Evolutionary conservation across 2,329 filamentous ascomycete genomes (phyloP), one percentile per base, ranked within the genome.

Genomic region (Aspergillus uvarum): DNA sequence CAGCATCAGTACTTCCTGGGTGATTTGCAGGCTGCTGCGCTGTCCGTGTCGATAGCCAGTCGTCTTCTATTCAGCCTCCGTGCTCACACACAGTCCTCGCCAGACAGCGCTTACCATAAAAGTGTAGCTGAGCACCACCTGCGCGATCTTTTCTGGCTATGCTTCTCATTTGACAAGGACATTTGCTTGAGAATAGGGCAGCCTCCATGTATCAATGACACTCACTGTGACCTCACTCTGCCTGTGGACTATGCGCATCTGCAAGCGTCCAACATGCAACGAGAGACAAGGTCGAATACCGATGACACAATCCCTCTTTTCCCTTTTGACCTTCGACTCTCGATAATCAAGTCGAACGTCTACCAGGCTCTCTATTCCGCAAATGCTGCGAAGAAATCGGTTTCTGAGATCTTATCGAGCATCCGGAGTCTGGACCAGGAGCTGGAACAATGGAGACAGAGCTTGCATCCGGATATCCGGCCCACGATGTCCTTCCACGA

Each of bases 351-450:
- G 61, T 80, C 81, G 0, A 79, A 78, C 47, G 73, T 76, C 1
- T 77, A 74, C 42, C 72, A 70, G 1, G 64, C 73, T 0, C 72
- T 85, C 0, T 84, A 83, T 59, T 83, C 82, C 0, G 69, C 72
- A 1, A 63, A 72, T 1, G 76, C 80, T 0, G 80, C 0, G 78
- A 84, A 47, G 12, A 16, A 16, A 12, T 12, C 32, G 32, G 12
- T 12, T 35, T 16, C 32, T 35, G 32, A 35, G 4, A 66, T 84
- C 0, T 68, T 85, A 0, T 71, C 74, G 2, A 76, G 79, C 10
- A 83, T 85, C 7, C 76, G 82, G 10, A 75, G 80, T 63, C 73
- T 85, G 0, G 83, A 85, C 53, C 78, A 81, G 16, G 79, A 82
- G 21, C 68, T 85, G 0, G 83, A 85, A 51, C 67, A 68, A 8